These are phyloP conservation scores for Penicillium steckii DNA, from an alignment of 495 filamentous ascomycete genomes.

Conservation along the genomic window DNA sequence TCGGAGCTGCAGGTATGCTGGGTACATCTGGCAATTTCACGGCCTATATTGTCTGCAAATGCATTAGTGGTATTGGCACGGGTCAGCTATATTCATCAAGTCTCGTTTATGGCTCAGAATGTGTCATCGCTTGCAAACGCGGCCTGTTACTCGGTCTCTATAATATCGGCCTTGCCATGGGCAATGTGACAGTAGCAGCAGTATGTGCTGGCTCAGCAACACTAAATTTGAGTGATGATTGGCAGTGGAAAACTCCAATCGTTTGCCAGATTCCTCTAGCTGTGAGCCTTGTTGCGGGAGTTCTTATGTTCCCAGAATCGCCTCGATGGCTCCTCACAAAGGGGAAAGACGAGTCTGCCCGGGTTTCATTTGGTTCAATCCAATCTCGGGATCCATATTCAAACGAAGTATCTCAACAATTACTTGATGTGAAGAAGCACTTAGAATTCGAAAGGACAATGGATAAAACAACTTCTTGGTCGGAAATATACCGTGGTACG, in stretches of 20 bases:
- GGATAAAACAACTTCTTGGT: slow-evolving; percentile 6
- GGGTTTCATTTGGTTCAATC: slow-evolving; percentile 19
- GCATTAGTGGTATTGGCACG: slow-evolving; percentile 26
- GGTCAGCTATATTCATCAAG: slow-evolving; percentile 22
- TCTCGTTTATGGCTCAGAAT: slow-evolving; percentile 29
- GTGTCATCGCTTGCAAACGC: slow-evolving; percentile 25
- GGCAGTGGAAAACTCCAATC: slow-evolving; percentile 34
- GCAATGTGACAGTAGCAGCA: slow-evolving; percentile 22
- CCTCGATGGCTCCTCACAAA: slow-evolving; percentile 28
- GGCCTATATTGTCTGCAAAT: slow-evolving; percentile 29
- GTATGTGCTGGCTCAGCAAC: slow-evolving; percentile 27
- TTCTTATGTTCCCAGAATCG: slow-evolving; percentile 32
- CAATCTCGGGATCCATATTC: slow-evolving; percentile 21
- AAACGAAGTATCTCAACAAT: slow-evolving; percentile 16
- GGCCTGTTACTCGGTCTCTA: slow-evolving; percentile 25
- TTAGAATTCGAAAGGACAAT: slow-evolving; percentile 17
- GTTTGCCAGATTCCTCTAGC: slow-evolving; percentile 29
- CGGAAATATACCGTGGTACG: slow-evolving; percentile 23
- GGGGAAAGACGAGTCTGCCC: slow-evolving; percentile 20
- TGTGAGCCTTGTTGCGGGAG: slow-evolving; percentile 21
- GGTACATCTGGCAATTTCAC: slow-evolving; percentile 23
- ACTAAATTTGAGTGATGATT: slow-evolving; percentile 19
- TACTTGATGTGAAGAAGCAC: slow-evolving; percentile 23
- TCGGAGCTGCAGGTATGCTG: slow-evolving; percentile 27
- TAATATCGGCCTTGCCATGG: slow-evolving; percentile 28